Conservation (phyloP, 1,139 yeast species). For the Trichomonascaceae sp. region DNA sequence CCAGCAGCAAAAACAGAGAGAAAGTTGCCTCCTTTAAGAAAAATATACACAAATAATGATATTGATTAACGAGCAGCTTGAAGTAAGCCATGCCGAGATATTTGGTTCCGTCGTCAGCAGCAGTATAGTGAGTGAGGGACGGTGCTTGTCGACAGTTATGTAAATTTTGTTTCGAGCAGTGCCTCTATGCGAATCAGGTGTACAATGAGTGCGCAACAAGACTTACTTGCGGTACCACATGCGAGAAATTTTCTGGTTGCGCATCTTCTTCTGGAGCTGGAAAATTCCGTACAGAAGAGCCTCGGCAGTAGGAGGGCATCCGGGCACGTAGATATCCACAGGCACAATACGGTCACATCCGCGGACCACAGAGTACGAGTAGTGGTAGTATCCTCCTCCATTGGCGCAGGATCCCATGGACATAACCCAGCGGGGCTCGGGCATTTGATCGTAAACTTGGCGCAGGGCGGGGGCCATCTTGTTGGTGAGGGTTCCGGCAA, state of each 20-base stretch:
- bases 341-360: conserved; percentile 87
- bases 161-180: no score
- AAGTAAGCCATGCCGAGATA: no score
- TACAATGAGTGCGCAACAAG: no score
- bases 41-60: no score
- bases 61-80: no score
- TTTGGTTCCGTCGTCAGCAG: no score
- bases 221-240: conserved; percentile 71
- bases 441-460: conserved; percentile 91
- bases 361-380: conserved; percentile 77
- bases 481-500: conserved; percentile 84
- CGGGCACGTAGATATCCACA: conserved; percentile 84
- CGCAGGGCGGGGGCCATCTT: conserved; percentile 92
- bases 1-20: no score
- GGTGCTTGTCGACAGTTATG: no score
- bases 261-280: conserved; percentile 83
- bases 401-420: conserved; percentile 94
- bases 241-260: conserved; percentile 66
- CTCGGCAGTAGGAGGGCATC: conserved; percentile 88
- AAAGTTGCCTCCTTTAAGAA: no score
- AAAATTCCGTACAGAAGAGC: conserved; percentile 86
- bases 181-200: no score
- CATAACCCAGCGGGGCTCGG: conserved; percentile 80
- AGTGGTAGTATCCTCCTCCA: conserved; percentile 90
- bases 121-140: no score